Base-by-base conservation (phyloP, 192 early-diverging fungal genomes). In the Coemansia sp. region DNA sequence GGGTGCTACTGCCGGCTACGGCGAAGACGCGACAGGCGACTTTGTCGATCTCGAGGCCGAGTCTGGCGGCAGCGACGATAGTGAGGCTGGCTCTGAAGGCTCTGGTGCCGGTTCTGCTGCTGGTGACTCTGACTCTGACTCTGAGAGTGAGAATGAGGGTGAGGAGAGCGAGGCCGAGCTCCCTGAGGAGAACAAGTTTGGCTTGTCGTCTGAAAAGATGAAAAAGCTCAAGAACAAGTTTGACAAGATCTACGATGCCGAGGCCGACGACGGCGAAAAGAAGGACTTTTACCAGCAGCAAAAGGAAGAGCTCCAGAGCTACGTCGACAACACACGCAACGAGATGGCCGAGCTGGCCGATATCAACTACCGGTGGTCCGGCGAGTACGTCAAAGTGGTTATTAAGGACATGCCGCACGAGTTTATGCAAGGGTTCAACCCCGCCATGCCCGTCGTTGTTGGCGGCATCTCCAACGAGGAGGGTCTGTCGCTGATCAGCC, bases 191-290 rank as follows among this genome's bases (percentile, higher is more conserved):
- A 73, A 81, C 67, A 79, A 83, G 66, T 87, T 86, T 48, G 90
- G 82, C 8, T 82, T 97, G 69, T 65, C 74, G 10, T 86, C 88
- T 2, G 87, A 87, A 55, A 92, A 90, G 77, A 94, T 95, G 74
- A 92, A 91, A 67, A 87, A 92, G 65, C 86, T 99, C 45, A 94
- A 94, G 71, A 90, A 86, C 66, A 97, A 95, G 79, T 99, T 98
- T 74, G 93, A 95, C 76, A 91, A 91, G 34, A 81, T 97, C 63
- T 95, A 95, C 71, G 89, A 88, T 63, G 83, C 80, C 2, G 89
- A 88, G 45, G 94, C 90, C 45, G 90, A 91, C 43, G 89, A 86
- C 1, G 85, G 80, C 8, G 86, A 86, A 61, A 85, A 85, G 59
- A 78, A 67, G 38, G 92, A 93, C 76, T 90, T 92, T 76, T 99